Percentiles rank a stretch among this genome's conserved stretches.
Evolutionary conservation across 768 basidiomycete species (phyloP).

Genomic region (Boletus rubescentipes): DNA sequence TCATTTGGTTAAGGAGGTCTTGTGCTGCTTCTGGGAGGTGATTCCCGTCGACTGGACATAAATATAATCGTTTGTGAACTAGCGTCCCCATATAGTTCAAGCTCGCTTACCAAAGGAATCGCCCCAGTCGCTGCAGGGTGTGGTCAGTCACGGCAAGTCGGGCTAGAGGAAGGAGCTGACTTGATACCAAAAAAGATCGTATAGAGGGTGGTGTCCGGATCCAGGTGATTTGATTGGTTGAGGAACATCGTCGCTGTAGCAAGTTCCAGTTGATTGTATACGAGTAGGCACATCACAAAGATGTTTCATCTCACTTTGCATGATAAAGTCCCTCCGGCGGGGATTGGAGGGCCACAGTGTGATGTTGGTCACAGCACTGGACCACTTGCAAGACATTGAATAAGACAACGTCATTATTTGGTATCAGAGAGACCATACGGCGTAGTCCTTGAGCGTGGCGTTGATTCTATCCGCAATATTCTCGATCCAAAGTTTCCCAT

Average conservation of each 20-base stretch:
- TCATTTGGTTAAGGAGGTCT: constrained; percentile 44
- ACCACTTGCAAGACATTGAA: constrained; percentile 22
- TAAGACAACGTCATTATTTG: neutral
- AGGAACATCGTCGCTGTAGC: constrained; percentile 43
- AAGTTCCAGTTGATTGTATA: neutral
- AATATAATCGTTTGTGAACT: neutral
- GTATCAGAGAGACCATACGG: constrained; percentile 33
- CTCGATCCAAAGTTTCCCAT: constrained; percentile 53
- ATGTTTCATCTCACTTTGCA: constrained; percentile 38
- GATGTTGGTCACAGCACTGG: constrained; percentile 47
- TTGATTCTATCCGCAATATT: constrained; percentile 39
- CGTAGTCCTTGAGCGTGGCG: constrained; percentile 49
- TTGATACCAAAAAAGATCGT: constrained; percentile 57
- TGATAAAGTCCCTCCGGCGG: constrained; percentile 45
- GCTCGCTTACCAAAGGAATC: constrained; percentile 39
- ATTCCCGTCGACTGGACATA: constrained; percentile 41
- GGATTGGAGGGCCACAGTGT: constrained; percentile 53
- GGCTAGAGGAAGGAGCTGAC: constrained; percentile 27
- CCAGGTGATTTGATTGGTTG: constrained; percentile 41
- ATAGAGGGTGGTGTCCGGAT: constrained; percentile 50
- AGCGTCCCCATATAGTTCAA: neutral
- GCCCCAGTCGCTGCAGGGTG: constrained; percentile 38
- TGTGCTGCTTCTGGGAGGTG: constrained; percentile 46
- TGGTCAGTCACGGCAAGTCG: constrained; percentile 1
- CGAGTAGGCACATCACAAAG: neutral